Evolutionary conservation across 1,139 yeast genomes (phyloP), one percentile per base, ranked within the genome.

Genomic region (Arxiozyma slooffiae): DNA sequence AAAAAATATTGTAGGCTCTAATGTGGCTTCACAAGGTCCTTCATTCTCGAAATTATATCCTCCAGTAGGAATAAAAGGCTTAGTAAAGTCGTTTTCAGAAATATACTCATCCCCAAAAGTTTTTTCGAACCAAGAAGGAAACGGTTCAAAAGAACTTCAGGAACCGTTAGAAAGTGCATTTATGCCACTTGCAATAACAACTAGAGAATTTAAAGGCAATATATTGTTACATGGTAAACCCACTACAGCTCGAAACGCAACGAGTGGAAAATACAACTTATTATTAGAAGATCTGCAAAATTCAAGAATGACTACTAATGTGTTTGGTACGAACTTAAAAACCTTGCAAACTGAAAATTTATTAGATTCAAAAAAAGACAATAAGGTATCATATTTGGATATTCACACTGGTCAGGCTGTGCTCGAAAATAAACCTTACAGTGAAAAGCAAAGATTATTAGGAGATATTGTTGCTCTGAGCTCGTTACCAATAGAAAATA

Each of bases 31-130:
- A 8, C 47, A 44, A 44, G 47, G 47, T 22, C 21, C 30, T 2
- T n/a, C 42, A 16, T 4, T n/a, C 9, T 17, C 38, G 7, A 22
- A 44, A 38, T 24, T 44, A 7, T 16, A 24, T 14, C 36, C 30
- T 16, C 47, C 47, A 24, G 17, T 24, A 18, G 47, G 47, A n/a
- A 44, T 44, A 3, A 44, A 44, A 38, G 47, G 41, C 7, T 3
- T 41, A 14, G 5, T 41, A 17, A 40, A 40, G 26, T 23, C 34
- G 7, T 40, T n/a, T 23, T 16, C 7, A n/a, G 34, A 40, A 7
- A 23, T 40, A 40, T 22, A 40, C 7, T 7, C 34, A 7, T 22
- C 34, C 6, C 8, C 34, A 6, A 23, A 24, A 1, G 23, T 9
- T 17, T 16, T 8, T 26, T 7, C 17, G 9, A 9, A 26, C n/a